Evolutionary conservation across 2,329 filamentous ascomycete genomes (phyloP).

Genomic region (Blumeriella jaapii): DNA sequence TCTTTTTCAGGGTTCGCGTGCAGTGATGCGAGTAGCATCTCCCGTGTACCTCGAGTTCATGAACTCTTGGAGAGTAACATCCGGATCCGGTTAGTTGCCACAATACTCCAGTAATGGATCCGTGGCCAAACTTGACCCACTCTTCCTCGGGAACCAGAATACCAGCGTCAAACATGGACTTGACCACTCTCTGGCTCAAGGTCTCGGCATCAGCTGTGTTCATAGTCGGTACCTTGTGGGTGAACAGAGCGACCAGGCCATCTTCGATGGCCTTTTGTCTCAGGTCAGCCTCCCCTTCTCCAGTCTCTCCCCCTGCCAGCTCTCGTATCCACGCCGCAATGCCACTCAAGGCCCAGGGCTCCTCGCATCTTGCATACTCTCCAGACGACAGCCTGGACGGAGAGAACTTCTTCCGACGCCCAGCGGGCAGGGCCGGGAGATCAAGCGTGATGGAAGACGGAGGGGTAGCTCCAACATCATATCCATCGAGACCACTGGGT

Average conservation of each 20-base stretch:
- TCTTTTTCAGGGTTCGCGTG: slow-evolving; percentile 86
- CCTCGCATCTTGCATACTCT: slow-evolving; percentile 74
- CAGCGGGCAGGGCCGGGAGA: slow-evolving; percentile 69
- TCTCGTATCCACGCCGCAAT: slow-evolving; percentile 77
- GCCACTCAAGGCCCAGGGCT: slow-evolving; percentile 90
- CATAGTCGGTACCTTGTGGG: slow-evolving; percentile 93
- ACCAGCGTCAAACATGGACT: slow-evolving; percentile 66
- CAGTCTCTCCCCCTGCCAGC: slow-evolving; percentile 45
- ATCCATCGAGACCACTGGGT: slow-evolving; percentile 41
- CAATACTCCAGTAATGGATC: slow-evolving; percentile 74
- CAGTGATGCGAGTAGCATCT: slow-evolving; percentile 93
- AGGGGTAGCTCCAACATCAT: slow-evolving; percentile 40
- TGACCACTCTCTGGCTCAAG: slow-evolving; percentile 65
- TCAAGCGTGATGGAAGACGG: slow-evolving; percentile 56
- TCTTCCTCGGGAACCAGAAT: slow-evolving; percentile 84
- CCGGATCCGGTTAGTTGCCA: slow-evolving; percentile 87
- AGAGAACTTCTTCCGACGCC: slow-evolving; percentile 73
- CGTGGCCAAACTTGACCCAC: slow-evolving; percentile 87
- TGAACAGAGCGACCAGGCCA: slow-evolving; percentile 79
- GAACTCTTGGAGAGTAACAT: slow-evolving; percentile 79
- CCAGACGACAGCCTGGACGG: slow-evolving; percentile 69
- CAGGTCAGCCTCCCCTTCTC: slow-evolving; percentile 77
- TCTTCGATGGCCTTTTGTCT: slow-evolving; percentile 78
- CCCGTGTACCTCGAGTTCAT: slow-evolving; percentile 50
- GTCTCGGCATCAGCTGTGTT: slow-evolving; percentile 94